These are phyloP conservation scores for Stellera chamaejasme DNA, from an alignment of 345 rosid species.

Conservation along the genomic window DNA sequence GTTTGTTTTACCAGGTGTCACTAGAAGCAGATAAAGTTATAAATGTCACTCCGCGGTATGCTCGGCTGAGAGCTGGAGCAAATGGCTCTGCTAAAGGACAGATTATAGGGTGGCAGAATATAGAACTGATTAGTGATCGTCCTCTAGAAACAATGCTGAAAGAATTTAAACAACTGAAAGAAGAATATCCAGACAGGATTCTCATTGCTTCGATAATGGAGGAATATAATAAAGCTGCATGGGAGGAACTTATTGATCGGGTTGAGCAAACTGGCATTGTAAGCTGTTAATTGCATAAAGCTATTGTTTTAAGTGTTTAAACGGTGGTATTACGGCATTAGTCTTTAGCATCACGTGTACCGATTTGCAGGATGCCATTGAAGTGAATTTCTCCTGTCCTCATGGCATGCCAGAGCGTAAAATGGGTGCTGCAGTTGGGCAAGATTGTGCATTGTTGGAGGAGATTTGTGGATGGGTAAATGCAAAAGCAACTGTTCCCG, in stretches of 20 bases:
- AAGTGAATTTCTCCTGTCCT: slow-evolving; percentile 95
- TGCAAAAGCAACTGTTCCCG: slow-evolving; percentile 95
- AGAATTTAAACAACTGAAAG: slow-evolving; percentile 75
- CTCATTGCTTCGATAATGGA: slow-evolving; percentile 98
- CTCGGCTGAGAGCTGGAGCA: slow-evolving; percentile 56
- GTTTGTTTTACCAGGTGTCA: slow-evolving; percentile 55
- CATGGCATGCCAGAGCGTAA: slow-evolving; percentile 99
- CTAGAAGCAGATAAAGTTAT: slow-evolving; percentile 87
- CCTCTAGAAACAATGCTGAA: slow-evolving; percentile 94
- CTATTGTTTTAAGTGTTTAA: too few relatives aligned
- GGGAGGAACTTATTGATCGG: slow-evolving; percentile 96
- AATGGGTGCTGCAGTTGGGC: slow-evolving; percentile 99
- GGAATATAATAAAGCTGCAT: slow-evolving; percentile 76
- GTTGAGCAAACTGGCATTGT: slow-evolving; percentile 96
- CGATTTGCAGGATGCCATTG: slow-evolving; percentile 71
- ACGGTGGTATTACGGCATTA: neutral
- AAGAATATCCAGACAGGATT: slow-evolving; percentile 83
- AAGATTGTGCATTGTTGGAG: slow-evolving; percentile 73
- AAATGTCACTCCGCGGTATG: slow-evolving; percentile 92
- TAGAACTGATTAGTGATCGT: slow-evolving; percentile 91
- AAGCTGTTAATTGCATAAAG: slow-evolving; percentile 21
- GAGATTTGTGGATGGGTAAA: slow-evolving; percentile 96
- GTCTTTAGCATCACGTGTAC: neutral
- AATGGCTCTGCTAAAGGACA: slow-evolving; percentile 79
- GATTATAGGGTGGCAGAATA: slow-evolving; percentile 96